Evolutionary conservation across 345 rosid genomes (phyloP), one percentile per base, ranked within the genome.

Genomic region (Mercurialis annua): DNA sequence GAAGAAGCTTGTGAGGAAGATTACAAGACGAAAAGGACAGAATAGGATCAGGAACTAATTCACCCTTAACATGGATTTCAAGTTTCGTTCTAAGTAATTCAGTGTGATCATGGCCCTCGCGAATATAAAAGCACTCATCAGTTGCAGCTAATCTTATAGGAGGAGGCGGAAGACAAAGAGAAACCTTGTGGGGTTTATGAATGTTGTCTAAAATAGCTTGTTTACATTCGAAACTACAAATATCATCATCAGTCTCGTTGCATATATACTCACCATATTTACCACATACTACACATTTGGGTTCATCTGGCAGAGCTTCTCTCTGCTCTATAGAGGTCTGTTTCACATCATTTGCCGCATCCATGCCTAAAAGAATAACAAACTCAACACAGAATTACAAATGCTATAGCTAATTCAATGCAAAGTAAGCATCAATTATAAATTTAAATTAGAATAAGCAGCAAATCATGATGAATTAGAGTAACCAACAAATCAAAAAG

Each of bases 151-250:
- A 67, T 61, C 70, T 70, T 55, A 59, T 65, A 40, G 77, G 61
- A 50, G 77, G 61, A 50, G 75, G 76, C 2, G 50, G 61, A 59
- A 59, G 68, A 61, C 48, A 60, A 73, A 42, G 64, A 1, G 66
- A 59, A 55, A 56, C 12, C 53, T 61, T 51, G 18, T 78, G 9
- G 42, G 44, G 1, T 9, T 56, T 66, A 26, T 71, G 73, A 70
- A 72, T 63, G 77, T 76, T 77, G 53, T 36, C 33, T 43, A 90
- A 64, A 30, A 87, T 73, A 59, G 59, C 69, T 59, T 62, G 86
- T 76, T 93, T 89, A 77, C 98, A 90, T 71, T 93, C 90, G 83
- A 90, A 78, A 77, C 94, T 90, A 79, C 98, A 93, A 66, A 93
- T 58, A 80, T 90, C 98, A 50, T 85, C 92, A 72, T 87, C 87